A percentile compares a stretch with the other conserved stretches of the same genome.
These are phyloP conservation scores for Brassica carinata DNA, from an alignment of 345 rosid species.

Conservation along the genomic window DNA sequence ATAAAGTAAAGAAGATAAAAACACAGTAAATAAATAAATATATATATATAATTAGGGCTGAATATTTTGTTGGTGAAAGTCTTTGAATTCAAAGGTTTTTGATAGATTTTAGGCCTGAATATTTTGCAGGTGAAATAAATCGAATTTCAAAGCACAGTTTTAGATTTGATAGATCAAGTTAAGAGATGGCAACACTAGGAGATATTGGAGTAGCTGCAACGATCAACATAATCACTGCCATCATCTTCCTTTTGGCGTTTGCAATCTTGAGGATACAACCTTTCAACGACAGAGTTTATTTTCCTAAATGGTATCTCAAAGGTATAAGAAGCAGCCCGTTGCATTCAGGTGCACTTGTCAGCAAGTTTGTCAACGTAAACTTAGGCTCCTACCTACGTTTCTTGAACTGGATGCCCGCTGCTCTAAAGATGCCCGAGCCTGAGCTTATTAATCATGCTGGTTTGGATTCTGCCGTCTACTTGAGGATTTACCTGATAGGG, in stretches of 20 bases:
- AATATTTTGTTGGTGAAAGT: conserved; percentile 7
- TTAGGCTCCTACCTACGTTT: conserved; percentile 65
- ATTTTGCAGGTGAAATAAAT: conserved; percentile 25
- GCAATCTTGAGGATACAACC: conserved; percentile 92
- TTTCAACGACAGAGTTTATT: conserved; percentile 90
- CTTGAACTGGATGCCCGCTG: conserved; percentile 93
- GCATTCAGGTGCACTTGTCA: conserved; percentile 56
- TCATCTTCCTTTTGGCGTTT: conserved; percentile 78
- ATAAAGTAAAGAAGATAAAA: background rate
- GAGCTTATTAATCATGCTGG: conserved; percentile 98
- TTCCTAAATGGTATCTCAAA: conserved; percentile 96
- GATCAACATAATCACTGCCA: conserved; percentile 70
- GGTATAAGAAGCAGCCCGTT: conserved; percentile 76
- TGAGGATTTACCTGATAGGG: conserved; percentile 94
- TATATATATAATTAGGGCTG: background rate
- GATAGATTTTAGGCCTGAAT: background rate
- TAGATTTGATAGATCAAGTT: background rate
- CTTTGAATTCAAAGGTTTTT: background rate
- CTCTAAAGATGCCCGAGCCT: conserved; percentile 86
- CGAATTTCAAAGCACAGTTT: conserved; percentile 1
- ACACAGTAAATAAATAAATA: background rate
- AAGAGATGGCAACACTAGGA: conserved; percentile 73
- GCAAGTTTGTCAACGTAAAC: conserved; percentile 78
- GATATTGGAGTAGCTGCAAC: conserved; percentile 91
- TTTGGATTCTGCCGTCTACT: conserved; percentile 88